Evolutionary conservation across 306 rosid genomes (phyloP).

Genomic region (Malus asiatica): DNA sequence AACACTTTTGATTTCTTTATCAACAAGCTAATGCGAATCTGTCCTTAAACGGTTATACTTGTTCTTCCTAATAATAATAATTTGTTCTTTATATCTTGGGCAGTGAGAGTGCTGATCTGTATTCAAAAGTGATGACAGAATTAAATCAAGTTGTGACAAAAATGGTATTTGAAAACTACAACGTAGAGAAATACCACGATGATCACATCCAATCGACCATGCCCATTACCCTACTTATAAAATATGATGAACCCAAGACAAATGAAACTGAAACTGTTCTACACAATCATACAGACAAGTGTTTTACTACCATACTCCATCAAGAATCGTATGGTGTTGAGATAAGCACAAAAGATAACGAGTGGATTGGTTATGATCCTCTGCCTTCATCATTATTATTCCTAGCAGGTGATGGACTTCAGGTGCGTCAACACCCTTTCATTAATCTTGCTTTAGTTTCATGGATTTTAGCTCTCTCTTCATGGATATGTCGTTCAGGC

Average conservation of each 20-base stretch:
- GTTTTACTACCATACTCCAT: neutral
- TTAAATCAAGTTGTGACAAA: neutral
- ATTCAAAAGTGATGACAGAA: neutral
- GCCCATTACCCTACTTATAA: neutral
- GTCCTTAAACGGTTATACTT: too few species aligned
- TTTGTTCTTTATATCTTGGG: neutral
- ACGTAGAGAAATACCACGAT: neutral
- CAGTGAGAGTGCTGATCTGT: neutral
- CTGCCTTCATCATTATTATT: neutral
- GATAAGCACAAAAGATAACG: neutral
- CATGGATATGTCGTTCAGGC: too few species aligned
- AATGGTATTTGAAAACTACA: neutral
- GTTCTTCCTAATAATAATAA: too few species aligned
- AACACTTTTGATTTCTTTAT: too few species aligned
- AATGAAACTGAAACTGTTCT: neutral
- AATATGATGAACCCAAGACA: neutral
- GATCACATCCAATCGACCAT: too few species aligned
- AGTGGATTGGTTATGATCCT: neutral
- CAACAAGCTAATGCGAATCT: too few species aligned
- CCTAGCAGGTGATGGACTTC: neutral
- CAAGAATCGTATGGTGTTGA: neutral
- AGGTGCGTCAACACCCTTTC: neutral
- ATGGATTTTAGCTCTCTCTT: too few species aligned
- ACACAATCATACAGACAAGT: neutral
- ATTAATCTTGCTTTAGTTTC: too few species aligned